phyloP scores from a whole-genome alignment of 1,139 yeast species.

The Suhomyces bribrorum region DNA sequence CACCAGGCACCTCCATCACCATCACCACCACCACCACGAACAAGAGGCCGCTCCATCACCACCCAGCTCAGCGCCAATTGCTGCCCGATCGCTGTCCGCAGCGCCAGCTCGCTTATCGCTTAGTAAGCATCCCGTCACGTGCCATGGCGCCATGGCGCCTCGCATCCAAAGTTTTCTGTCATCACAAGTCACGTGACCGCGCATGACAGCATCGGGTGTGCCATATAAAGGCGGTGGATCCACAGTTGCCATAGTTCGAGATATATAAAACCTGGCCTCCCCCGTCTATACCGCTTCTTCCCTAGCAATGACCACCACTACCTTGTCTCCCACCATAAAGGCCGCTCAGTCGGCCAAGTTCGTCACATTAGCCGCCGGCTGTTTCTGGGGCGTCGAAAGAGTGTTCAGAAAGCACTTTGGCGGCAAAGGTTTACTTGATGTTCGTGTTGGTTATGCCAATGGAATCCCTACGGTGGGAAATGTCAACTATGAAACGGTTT shows the following conservation, averaged over 20 bases:
- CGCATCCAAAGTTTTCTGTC: slow-evolving; percentile 2
- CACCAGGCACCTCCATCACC: too few relatives aligned
- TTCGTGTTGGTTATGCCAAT: slow-evolving; percentile 88
- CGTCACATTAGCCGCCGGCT: slow-evolving; percentile 74
- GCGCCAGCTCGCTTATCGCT: slow-evolving; percentile 1
- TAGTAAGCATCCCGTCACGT: slow-evolving; percentile 3
- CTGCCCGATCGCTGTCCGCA: too few relatives aligned
- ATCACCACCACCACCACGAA: not conserved
- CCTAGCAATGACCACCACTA: slow-evolving; percentile 18
- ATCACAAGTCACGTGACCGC: slow-evolving; percentile 5
- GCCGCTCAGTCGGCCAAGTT: slow-evolving; percentile 46
- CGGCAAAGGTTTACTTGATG: slow-evolving; percentile 67
- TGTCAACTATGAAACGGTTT: slow-evolving; percentile 77
- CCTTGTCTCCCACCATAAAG: slow-evolving; percentile 39
- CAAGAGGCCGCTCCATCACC: not conserved
- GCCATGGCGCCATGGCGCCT: slow-evolving; percentile 8
- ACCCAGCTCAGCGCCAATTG: not conserved
- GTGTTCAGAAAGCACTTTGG: slow-evolving; percentile 68
- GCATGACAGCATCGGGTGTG: slow-evolving; percentile 3
- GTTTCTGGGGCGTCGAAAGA: slow-evolving; percentile 96
- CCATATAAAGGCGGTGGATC: slow-evolving; percentile 7
- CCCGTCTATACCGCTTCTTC: not conserved
- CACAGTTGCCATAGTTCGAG: slow-evolving; percentile 8
- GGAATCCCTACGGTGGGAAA: slow-evolving; percentile 51
- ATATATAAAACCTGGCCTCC: slow-evolving; percentile 3